Conservation (phyloP, 2,329 filamentous ascomycete genomes). For the Cercospora citrullina region DNA sequence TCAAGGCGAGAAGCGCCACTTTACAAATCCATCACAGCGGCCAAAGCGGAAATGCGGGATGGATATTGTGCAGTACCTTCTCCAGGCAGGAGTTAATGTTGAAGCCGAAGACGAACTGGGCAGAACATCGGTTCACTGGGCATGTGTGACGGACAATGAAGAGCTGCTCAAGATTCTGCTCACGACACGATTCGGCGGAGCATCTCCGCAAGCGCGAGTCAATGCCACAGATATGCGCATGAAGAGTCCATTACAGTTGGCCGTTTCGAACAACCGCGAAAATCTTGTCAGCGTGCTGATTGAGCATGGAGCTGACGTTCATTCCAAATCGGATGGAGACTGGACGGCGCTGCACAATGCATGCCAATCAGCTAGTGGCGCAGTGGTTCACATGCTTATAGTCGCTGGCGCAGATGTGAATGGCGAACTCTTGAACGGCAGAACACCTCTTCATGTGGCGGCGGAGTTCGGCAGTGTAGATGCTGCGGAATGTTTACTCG, state of each 20-base stretch:
- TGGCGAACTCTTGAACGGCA: slow-evolving; percentile 28
- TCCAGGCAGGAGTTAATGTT: slow-evolving; percentile 28
- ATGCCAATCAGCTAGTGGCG: slow-evolving; percentile 19
- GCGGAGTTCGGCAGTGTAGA: slow-evolving; percentile 33
- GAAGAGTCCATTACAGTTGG: slow-evolving; percentile 31
- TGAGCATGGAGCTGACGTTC: slow-evolving; percentile 90
- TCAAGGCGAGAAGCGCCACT: slow-evolving; percentile 27
- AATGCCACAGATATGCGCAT: slow-evolving; percentile 27
- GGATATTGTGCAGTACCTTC: slow-evolving; percentile 28
- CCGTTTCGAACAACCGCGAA: slow-evolving; percentile 21
- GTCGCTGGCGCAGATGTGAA: slow-evolving; percentile 32
- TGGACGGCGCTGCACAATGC: slow-evolving; percentile 78
- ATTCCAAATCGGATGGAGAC: slow-evolving; percentile 83
- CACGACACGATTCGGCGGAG: slow-evolving; percentile 24
- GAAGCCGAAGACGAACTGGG: slow-evolving; percentile 28
- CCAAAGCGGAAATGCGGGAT: slow-evolving; percentile 24
- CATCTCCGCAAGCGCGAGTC: slow-evolving; percentile 22
- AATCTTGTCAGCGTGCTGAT: slow-evolving; percentile 75
- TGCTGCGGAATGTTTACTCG: slow-evolving; percentile 27
- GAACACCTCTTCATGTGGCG: slow-evolving; percentile 33
- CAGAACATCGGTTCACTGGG: slow-evolving; percentile 33
- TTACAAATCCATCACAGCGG: slow-evolving; percentile 13
- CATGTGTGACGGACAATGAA: slow-evolving; percentile 30
- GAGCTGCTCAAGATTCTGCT: slow-evolving; percentile 26
- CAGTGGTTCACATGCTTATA: slow-evolving; percentile 29